Conservation (phyloP, 495 filamentous ascomycete species). For the Filosporella fistucella region DNA sequence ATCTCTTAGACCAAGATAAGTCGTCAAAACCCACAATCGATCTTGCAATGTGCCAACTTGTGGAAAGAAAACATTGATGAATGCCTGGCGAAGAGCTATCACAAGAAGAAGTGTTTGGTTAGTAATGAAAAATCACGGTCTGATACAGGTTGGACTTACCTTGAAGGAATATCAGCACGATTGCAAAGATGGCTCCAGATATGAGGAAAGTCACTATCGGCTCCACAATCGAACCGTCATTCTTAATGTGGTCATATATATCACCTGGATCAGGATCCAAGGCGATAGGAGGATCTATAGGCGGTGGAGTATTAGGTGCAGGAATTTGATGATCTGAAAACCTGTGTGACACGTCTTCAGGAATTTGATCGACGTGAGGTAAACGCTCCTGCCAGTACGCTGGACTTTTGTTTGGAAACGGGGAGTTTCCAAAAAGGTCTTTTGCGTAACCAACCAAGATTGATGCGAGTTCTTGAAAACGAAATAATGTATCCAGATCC, state of each 20-base stretch:
- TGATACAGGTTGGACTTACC: background rate
- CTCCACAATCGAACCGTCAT: background rate
- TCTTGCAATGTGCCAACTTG: conserved; percentile 7
- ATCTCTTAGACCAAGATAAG: conserved; percentile 6
- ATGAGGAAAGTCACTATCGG: conserved; percentile 6
- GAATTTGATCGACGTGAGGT: background rate
- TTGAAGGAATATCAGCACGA: conserved; percentile 11
- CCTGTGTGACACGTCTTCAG: conserved; percentile 2
- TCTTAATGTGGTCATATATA: background rate
- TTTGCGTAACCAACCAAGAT: conserved; percentile 6
- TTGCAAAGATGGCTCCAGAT: conserved; percentile 8
- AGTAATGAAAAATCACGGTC: background rate
- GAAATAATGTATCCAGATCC: background rate
- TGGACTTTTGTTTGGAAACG: background rate
- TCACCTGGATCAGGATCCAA: background rate
- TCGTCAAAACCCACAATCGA: conserved; percentile 1
- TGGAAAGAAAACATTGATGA: too few relatives aligned
- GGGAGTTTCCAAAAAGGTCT: background rate
- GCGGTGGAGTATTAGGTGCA: background rate
- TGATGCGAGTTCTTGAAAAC: conserved; percentile 6
- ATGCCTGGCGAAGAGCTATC: background rate
- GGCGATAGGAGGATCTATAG: background rate
- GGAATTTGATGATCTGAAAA: background rate
- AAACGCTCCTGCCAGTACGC: background rate
- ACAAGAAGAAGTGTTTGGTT: background rate